Percentiles rank a stretch among this genome's conserved stretches.
Evolutionary conservation across 768 basidiomycete species (phyloP).

Genomic region (Suillus occidentalis): DNA sequence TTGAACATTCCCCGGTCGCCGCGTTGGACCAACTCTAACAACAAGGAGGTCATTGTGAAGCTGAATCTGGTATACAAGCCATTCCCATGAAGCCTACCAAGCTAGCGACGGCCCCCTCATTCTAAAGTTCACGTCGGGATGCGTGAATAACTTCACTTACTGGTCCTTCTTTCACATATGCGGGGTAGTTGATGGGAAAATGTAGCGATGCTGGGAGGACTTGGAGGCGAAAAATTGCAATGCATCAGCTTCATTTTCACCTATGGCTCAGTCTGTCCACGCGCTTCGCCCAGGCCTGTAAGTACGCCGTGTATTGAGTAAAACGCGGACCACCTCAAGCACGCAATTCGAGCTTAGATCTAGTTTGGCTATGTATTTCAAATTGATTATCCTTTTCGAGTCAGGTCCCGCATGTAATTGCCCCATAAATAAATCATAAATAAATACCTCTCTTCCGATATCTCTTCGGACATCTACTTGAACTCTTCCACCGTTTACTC

Average conservation of each 20-base stretch:
- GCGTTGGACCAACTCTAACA: background rate
- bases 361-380: background rate
- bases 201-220: background rate
- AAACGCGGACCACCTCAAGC: background rate
- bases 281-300: background rate
- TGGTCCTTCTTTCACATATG: constrained; percentile 2
- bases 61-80: background rate
- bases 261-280: background rate
- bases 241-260: background rate
- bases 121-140: background rate
- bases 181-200: background rate
- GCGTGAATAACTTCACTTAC: background rate
- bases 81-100: background rate
- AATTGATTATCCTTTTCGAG: constrained; percentile 4
- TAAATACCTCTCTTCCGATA: constrained; percentile 4
- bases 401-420: background rate
- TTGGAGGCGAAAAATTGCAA: background rate
- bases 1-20: background rate
- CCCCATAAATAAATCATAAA: background rate
- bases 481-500: background rate
- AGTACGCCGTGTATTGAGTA: background rate
- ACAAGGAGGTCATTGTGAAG: background rate
- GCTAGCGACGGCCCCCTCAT: background rate
- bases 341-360: background rate
- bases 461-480: constrained; percentile 1